Base-by-base conservation (phyloP, 2,329 filamentous ascomycete species). In the Amylocarpus encephaloides region DNA sequence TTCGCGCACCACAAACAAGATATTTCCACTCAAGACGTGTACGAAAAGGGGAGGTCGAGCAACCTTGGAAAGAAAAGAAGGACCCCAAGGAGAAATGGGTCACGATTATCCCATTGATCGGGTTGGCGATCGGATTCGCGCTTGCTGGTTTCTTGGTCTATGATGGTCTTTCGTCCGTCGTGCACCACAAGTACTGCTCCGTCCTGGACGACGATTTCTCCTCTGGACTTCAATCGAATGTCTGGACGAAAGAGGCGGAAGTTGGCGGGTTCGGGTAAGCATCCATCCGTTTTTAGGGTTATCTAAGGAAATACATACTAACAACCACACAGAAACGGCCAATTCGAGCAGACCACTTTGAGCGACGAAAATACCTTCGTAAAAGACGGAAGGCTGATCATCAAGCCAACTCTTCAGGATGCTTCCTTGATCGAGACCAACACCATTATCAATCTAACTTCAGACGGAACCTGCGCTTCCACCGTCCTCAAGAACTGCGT, bases 51-150 rank as follows among this genome's bases (percentile, higher is more conserved):
- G 79, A 87, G 43, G 68, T 88, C 2, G 83, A 89, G 65, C 85
- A 87, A 70, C 85, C 88, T 11, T 93, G 88, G 88, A 69, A 85
- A 35, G 69, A 78, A n/a, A 83, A 82, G 64, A 81, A 74, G 50
- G 84, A 91, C 58, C 83, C 85, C 11, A 85, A 82, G 66, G 86
- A 92, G 74, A 93, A 89, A 71, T 93, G 88, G 88, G 82, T 88
- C 7, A 90, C 84, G 2, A 89, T 92, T 55, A 77, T 94, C 50
- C 88, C 88, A 2, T 64, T 90, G 38, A 65, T 88, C 19, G 88
- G 87, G 42, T 79, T 93, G 44, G 43, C 82, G 2, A 53, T 90
- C 12, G 88, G 88, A 12, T 65, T 92, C 33, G 78, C 67, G 2
- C 70, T 91, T 36, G 79, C 84, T 1, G 87, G 76, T 1, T 79